Evolutionary conservation across 306 rosid genomes (phyloP).

Genomic region (Quercus parvula): DNA sequence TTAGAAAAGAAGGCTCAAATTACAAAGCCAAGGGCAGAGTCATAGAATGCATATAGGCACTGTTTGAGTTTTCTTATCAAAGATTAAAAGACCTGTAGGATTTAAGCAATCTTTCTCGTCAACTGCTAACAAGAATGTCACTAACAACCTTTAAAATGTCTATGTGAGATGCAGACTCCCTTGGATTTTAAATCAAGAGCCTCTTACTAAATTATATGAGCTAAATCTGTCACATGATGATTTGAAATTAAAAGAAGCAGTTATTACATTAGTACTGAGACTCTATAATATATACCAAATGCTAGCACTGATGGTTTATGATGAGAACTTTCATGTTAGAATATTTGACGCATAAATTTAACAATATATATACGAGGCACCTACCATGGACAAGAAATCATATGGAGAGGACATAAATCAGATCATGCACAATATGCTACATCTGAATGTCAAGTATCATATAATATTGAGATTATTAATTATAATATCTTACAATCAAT

Average conservation of each 20-base stretch:
- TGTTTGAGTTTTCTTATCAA: not conserved
- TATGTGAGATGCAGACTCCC: not conserved
- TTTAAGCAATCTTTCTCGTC: not conserved
- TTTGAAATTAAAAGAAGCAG: not conserved
- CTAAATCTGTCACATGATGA: no score
- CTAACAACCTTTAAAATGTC: not conserved
- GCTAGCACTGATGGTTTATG: not conserved
- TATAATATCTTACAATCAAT: not conserved
- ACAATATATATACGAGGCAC: not conserved
- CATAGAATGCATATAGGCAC: not conserved
- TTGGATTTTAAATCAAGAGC: not conserved
- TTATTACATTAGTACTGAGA: not conserved
- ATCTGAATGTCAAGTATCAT: not conserved
- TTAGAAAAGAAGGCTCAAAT: not conserved
- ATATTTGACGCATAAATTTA: not conserved
- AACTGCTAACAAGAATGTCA: no score
- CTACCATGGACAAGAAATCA: not conserved
- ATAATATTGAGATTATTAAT: not conserved
- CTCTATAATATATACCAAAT: not conserved
- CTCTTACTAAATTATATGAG: not conserved
- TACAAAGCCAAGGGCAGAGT: not conserved
- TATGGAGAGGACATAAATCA: not conserved
- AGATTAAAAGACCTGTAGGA: not conserved
- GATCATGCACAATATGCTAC: not conserved
- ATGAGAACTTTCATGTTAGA: not conserved